These are phyloP conservation scores for Cetradonia linearis DNA, from an alignment of 495 filamentous ascomycete species.

Conservation along the genomic window DNA sequence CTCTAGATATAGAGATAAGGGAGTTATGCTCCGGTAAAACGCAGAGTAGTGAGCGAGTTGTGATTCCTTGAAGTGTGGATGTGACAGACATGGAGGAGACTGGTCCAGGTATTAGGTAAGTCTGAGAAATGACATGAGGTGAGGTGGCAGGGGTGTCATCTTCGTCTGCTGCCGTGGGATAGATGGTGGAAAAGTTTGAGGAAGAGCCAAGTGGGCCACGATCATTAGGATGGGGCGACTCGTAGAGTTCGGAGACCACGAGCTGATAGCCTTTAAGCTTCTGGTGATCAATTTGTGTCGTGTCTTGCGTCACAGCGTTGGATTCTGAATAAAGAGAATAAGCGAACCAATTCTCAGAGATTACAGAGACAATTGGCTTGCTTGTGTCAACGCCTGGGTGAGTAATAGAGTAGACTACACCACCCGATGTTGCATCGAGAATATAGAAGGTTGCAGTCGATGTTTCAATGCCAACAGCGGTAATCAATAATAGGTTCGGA, in stretches of 20 bases:
- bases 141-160: constrained; percentile 32
- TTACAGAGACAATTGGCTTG: constrained; percentile 61
- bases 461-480: constrained; percentile 49
- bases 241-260: constrained; percentile 78
- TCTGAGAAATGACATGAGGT: constrained; percentile 67
- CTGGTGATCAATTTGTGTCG: constrained; percentile 15
- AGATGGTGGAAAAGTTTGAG: constrained; percentile 61
- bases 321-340: constrained; percentile 74
- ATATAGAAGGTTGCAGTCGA: constrained; percentile 62
- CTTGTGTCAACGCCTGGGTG: constrained; percentile 65
- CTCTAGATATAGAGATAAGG: constrained; percentile 69
- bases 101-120: constrained; percentile 65
- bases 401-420: constrained; percentile 57
- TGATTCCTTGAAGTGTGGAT: constrained; percentile 88
- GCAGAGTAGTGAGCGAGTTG: constrained; percentile 69
- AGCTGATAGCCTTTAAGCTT: constrained; percentile 65
- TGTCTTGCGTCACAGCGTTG: constrained; percentile 34
- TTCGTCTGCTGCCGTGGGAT: constrained; percentile 39
- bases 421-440: constrained; percentile 77
- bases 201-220: constrained; percentile 61
- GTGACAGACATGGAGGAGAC: constrained; percentile 75
- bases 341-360: constrained; percentile 93
- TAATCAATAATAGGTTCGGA: constrained; percentile 73
- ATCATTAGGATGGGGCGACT: constrained; percentile 73
- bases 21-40: constrained; percentile 58